Percentiles rank a stretch among this genome's conserved stretches.
Conservation (phyloP, 768 basidiomycete species). For the Cubamyces lactineus region DNA sequence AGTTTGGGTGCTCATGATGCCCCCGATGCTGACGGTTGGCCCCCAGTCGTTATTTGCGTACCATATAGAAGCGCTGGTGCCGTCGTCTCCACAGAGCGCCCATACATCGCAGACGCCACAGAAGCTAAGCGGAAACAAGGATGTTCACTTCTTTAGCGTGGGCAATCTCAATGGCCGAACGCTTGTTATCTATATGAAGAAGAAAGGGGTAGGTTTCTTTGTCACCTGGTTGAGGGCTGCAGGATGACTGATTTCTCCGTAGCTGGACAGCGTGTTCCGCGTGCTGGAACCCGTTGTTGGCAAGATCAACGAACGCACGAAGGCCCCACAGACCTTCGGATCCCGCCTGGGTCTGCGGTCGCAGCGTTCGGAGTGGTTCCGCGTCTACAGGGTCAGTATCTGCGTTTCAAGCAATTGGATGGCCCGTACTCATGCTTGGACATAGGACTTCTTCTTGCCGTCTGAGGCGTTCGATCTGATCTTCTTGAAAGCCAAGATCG, state of each 20-base stretch:
- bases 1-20: background rate
- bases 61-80: slow-evolving; percentile 95
- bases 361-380: slow-evolving; percentile 92
- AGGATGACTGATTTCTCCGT: slow-evolving; percentile 5
- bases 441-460: slow-evolving; percentile 85
- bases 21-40: background rate
- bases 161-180: slow-evolving; percentile 87
- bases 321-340: slow-evolving; percentile 69
- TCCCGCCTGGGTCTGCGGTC: slow-evolving; percentile 78
- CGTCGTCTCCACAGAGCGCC: slow-evolving; percentile 71
- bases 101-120: slow-evolving; percentile 82
- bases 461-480: slow-evolving; percentile 90
- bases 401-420: background rate
- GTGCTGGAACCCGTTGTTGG: slow-evolving; percentile 96
- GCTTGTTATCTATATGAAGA: slow-evolving; percentile 94
- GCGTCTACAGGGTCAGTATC: slow-evolving; percentile 70
- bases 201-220: slow-evolving; percentile 68
- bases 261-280: slow-evolving; percentile 92
- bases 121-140: slow-evolving; percentile 86
- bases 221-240: background rate
- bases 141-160: slow-evolving; percentile 95
- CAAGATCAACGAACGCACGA: slow-evolving; percentile 79
- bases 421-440: background rate
- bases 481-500: slow-evolving; percentile 93
- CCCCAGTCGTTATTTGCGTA: slow-evolving; percentile 84